Evolutionary conservation across 805 yeast genomes (phyloP).

Genomic region (Metschnikowia henanensis): DNA sequence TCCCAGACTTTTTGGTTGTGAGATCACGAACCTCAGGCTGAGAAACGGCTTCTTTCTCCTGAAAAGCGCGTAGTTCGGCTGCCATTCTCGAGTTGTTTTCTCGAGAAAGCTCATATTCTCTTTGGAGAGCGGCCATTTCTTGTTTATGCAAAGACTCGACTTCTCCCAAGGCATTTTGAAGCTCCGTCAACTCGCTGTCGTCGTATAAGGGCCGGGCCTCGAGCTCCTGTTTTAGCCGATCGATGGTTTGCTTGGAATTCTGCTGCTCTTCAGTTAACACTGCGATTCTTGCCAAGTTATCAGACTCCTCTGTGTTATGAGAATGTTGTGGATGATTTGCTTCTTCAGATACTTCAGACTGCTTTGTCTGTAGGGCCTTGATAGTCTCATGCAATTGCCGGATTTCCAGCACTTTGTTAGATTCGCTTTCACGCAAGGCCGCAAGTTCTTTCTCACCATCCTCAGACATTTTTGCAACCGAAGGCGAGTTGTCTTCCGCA

Average conservation of each 20-base stretch:
- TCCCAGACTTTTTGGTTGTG: no score
- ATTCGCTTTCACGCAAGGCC: not conserved
- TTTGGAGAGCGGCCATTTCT: slow-evolving; percentile 29
- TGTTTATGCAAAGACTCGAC: slow-evolving; percentile 39
- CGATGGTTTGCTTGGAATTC: slow-evolving; percentile 17
- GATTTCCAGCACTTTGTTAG: not conserved
- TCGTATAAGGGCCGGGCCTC: slow-evolving; percentile 41
- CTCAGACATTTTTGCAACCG: no score
- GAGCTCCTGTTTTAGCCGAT: slow-evolving; percentile 32
- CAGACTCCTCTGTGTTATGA: not conserved
- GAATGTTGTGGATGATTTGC: not conserved
- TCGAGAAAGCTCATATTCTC: slow-evolving; percentile 27
- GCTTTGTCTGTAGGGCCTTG: not conserved
- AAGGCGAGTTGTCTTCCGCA: not conserved
- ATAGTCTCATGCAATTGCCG: not conserved
- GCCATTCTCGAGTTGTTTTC: slow-evolving; percentile 9
- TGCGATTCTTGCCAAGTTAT: not conserved
- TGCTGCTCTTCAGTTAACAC: not conserved
- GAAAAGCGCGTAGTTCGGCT: slow-evolving; percentile 2
- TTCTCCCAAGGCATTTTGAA: slow-evolving; percentile 43
- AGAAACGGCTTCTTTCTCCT: not conserved
- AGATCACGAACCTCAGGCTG: not conserved
- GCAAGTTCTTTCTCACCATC: no score
- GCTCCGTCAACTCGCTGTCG: slow-evolving; percentile 36
- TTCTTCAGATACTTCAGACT: not conserved